Conservation (phyloP, 257 asterid species). For the Plantago elongata region DNA sequence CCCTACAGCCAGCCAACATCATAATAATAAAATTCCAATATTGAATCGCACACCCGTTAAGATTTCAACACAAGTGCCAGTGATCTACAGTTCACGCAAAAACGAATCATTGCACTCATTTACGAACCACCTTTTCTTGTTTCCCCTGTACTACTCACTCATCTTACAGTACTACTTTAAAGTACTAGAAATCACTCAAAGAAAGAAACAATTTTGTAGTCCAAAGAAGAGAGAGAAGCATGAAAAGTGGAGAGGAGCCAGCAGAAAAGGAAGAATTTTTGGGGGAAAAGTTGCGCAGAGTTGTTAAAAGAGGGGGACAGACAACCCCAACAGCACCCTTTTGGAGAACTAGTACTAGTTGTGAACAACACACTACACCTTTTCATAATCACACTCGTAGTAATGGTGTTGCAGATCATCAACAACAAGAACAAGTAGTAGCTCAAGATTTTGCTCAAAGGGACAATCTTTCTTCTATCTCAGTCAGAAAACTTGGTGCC, state of each 20-base stretch:
- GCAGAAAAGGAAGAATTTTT: slow-evolving; percentile 63
- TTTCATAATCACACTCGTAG: background rate
- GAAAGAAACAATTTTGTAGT: slow-evolving; percentile 26
- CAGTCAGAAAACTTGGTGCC: slow-evolving; percentile 89
- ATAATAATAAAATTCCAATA: too few relatives aligned
- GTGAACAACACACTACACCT: background rate
- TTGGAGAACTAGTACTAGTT: slow-evolving; percentile 32
- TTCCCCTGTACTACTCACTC: background rate
- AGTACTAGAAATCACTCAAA: background rate
- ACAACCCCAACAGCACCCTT: slow-evolving; percentile 73
- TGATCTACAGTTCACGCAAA: background rate
- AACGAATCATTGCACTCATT: background rate
- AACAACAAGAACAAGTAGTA: too few relatives aligned
- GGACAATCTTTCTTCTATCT: slow-evolving; percentile 31
- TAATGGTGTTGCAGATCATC: too few relatives aligned
- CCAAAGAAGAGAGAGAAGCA: slow-evolving; percentile 29
- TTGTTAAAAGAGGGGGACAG: slow-evolving; percentile 77
- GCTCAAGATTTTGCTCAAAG: background rate
- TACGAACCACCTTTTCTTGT: background rate
- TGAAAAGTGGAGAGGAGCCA: slow-evolving; percentile 63
- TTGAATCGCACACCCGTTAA: background rate
- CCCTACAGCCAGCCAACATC: too few relatives aligned
- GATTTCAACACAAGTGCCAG: too few relatives aligned
- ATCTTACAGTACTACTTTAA: too few relatives aligned
- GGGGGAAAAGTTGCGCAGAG: slow-evolving; percentile 80